A percentile compares a stretch with the other conserved stretches of the same genome.
phyloP scores from a whole-genome alignment of 345 rosid genomes.

The Gossypioides kirkii region DNA sequence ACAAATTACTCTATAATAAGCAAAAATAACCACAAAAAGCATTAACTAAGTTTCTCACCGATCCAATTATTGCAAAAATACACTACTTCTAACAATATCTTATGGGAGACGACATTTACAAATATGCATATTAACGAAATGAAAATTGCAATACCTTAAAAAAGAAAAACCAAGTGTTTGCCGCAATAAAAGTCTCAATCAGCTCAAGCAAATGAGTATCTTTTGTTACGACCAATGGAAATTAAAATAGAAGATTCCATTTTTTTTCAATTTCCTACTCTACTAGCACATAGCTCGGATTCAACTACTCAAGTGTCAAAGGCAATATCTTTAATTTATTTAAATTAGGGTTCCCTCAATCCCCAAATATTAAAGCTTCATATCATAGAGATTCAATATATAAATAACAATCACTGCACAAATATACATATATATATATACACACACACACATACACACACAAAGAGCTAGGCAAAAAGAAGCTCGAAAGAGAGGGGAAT shows the following conservation, averaged over 20 bases:
- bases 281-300: not conserved
- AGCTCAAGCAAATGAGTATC: constrained; percentile 6
- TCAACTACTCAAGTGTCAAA: not conserved
- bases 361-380: not conserved
- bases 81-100: not conserved
- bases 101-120: not conserved
- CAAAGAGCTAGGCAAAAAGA: not conserved
- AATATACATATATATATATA: not conserved
- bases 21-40: not conserved
- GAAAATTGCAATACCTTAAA: not conserved
- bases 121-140: not conserved
- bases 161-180: not conserved
- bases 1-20: not conserved
- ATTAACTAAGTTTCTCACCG: not conserved
- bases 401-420: not conserved
- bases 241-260: not conserved
- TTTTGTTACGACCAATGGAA: not conserved
- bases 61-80: not conserved
- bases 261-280: not conserved
- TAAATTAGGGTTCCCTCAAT: constrained; percentile 16
- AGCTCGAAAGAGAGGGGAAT: not conserved
- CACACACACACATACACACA: too few species aligned
- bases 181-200: not conserved
- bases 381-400: not conserved
- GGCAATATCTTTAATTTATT: not conserved